Evolutionary conservation across 1,139 yeast species (phyloP), one percentile per base, ranked within the genome.

Genomic region (Pichia kudriavzevii): DNA sequence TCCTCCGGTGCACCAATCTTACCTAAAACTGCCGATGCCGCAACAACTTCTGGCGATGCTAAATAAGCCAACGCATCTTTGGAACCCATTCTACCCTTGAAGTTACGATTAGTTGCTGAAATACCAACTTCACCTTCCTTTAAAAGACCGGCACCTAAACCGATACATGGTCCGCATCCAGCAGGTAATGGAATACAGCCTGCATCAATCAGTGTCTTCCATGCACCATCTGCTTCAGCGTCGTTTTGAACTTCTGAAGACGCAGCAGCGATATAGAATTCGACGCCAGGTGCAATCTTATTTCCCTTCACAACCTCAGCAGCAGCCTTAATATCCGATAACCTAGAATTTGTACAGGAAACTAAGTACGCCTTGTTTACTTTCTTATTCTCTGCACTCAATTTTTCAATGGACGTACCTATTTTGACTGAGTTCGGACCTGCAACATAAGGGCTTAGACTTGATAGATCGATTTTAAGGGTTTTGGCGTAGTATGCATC

Each of bases 151-250:
- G 93, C 71, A 42, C 99, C 99, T 39, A 91, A 70, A 29, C 99
- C 99, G 54, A 91, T 91, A 66, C 99, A 91, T 25, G 99, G 99
- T 32, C 99, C 99, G 64, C 99, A 91, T 17, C 99, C 99, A 14
- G 98, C 95, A 13, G 97, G 97, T 49, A 91, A 72, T 24, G 96
- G 88, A 50, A 66, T 83, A 39, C 96, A 95, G 34, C 99, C 99
- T 11, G 97, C 94, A 38, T 80, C 91, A 29, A 91, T 53, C 36
- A 93, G 70, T 22, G 75, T 76, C 52, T 87, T 72, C 98, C 99
- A 93, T 10, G 94, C 93, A 41, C 98, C 98, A 34, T 63, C 66
- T 28, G 75, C 72, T 63, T 83, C 95, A 31, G 98, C 97, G 49
- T 87, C 96, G 46, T 73, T 72, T 64, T 91, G 96, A 25, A 93